Percentiles rank a stretch among this genome's conserved stretches.
Conservation (phyloP, 164 flowering plant genomes). For the Paratinospora sagittata region DNA sequence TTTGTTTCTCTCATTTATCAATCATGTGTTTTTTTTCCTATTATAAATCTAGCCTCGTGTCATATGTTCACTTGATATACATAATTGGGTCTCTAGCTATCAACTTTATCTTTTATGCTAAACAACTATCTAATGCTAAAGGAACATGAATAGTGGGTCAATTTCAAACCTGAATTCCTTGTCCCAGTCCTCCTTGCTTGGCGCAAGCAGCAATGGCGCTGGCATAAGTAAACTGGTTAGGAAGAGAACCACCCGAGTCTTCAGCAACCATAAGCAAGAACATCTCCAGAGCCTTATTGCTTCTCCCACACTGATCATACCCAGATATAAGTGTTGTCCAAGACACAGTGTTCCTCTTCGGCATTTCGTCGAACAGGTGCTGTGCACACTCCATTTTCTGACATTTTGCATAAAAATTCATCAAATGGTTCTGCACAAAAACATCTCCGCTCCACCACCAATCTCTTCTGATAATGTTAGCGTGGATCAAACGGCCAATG, state of each 20-base stretch:
- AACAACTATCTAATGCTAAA: too few relatives aligned
- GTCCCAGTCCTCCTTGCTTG: constrained; percentile 9
- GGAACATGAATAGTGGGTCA: neutral
- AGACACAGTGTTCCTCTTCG: constrained; percentile 7
- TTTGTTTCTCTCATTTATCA: too few relatives aligned
- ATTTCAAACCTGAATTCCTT: constrained; percentile 21
- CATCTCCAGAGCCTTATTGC: constrained; percentile 4
- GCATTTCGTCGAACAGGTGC: constrained; percentile 5
- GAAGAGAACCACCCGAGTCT: neutral
- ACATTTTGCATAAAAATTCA: constrained; percentile 7
- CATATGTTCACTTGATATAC: too few relatives aligned
- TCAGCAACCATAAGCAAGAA: constrained; percentile 15
- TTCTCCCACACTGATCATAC: constrained; percentile 7
- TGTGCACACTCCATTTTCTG: constrained; percentile 9
- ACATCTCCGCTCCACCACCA: constrained; percentile 1
- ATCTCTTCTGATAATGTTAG: constrained; percentile 1
- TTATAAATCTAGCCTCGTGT: too few relatives aligned
- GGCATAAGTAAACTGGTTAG: constrained; percentile 6
- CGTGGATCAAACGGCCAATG: constrained; percentile 15
- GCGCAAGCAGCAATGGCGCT: constrained; percentile 12
- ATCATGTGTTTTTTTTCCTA: too few relatives aligned
- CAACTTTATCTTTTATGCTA: too few relatives aligned
- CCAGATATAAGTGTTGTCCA: constrained; percentile 7
- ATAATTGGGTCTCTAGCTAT: too few relatives aligned
- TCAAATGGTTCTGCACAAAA: constrained; percentile 6